These are phyloP conservation scores for Cystobasidium onofrii DNA, from an alignment of 768 basidiomycete species.

Conservation along the genomic window DNA sequence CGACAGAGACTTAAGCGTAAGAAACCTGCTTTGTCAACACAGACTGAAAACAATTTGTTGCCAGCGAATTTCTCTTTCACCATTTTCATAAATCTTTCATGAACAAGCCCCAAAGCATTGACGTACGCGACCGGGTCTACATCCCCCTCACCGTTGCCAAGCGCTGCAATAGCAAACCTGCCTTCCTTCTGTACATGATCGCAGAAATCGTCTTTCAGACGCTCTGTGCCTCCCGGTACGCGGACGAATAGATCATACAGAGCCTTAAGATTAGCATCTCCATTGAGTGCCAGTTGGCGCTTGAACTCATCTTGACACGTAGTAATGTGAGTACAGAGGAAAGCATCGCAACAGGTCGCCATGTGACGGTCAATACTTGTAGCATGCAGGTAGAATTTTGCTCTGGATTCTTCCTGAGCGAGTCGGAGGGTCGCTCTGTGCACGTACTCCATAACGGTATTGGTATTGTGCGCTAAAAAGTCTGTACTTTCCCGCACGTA, in stretches of 20 bases:
- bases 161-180: slow-evolving; percentile 65
- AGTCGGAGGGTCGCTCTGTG: slow-evolving; percentile 87
- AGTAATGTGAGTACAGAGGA: slow-evolving; percentile 75
- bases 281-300: slow-evolving; percentile 76
- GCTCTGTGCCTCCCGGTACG: slow-evolving; percentile 80
- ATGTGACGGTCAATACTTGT: slow-evolving; percentile 55
- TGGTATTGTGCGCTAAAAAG: slow-evolving; percentile 62
- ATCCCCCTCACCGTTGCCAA: slow-evolving; percentile 54
- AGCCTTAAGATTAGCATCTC: slow-evolving; percentile 84
- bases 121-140: slow-evolving; percentile 88
- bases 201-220: slow-evolving; percentile 82
- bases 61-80: slow-evolving; percentile 80
- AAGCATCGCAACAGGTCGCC: slow-evolving; percentile 68
- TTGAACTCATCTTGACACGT: slow-evolving; percentile 91
- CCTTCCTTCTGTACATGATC: slow-evolving; percentile 90
- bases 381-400: slow-evolving; percentile 84
- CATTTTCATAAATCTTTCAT: slow-evolving; percentile 80
- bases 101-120: slow-evolving; percentile 79
- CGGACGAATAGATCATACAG: slow-evolving; percentile 86
- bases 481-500: slow-evolving; percentile 85
- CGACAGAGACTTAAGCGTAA: background rate
- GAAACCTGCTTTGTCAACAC: slow-evolving; percentile 57
- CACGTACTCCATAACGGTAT: slow-evolving; percentile 86
- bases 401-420: slow-evolving; percentile 87
- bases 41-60: slow-evolving; percentile 85